A percentile compares a stretch with the other conserved stretches of the same genome.
Conservation (phyloP, 2,329 filamentous ascomycete species). For the Pseudogymnoascus sp. region DNA sequence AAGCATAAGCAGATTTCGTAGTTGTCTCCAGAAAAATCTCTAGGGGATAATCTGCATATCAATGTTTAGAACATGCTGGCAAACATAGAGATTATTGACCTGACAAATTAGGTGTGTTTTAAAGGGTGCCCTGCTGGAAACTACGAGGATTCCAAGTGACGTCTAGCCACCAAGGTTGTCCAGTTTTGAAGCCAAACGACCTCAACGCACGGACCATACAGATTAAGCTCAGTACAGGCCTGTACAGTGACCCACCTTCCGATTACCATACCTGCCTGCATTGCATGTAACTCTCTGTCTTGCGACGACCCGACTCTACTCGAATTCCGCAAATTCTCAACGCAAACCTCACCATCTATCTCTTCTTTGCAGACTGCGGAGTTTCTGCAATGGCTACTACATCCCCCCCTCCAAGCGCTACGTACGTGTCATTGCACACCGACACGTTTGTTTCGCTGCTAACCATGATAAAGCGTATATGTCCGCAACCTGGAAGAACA, state of each 20-base stretch:
- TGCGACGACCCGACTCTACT: neutral
- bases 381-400: neutral
- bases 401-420: conserved; percentile 42
- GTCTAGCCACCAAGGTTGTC: conserved; percentile 5
- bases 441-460: conserved; percentile 42
- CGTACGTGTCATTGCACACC: conserved; percentile 69
- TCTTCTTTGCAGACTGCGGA: neutral
- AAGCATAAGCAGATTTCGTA: neutral
- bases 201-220: neutral
- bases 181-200: neutral
- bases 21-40: neutral
- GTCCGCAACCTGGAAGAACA: conserved; percentile 86
- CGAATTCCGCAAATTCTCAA: neutral
- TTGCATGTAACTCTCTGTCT: neutral
- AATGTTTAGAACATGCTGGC: neutral
- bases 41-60: neutral
- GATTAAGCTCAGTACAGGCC: too few relatives aligned
- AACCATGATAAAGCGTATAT: conserved; percentile 45
- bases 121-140: neutral
- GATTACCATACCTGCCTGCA: neutral
- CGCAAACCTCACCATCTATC: neutral
- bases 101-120: neutral
- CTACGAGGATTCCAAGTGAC: neutral
- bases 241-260: too few relatives aligned
- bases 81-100: neutral